Percentiles rank a stretch among this genome's conserved stretches.
These are phyloP conservation scores for Gossypium thurberi DNA, from an alignment of 345 rosid species.

Conservation along the genomic window DNA sequence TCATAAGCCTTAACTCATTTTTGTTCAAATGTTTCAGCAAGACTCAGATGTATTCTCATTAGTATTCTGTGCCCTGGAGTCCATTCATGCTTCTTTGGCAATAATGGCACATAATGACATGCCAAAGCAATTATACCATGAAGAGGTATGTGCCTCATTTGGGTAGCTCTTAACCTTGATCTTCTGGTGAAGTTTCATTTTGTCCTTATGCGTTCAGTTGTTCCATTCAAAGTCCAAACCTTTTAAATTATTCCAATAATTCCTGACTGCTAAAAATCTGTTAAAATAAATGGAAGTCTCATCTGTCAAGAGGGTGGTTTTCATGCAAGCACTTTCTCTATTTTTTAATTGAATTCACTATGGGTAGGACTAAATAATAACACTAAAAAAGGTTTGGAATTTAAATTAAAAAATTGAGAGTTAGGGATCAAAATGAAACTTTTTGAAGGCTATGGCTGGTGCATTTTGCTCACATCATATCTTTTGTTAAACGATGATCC, in stretches of 20 bases:
- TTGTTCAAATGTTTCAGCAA: slow-evolving; percentile 42
- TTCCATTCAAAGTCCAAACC: not conserved
- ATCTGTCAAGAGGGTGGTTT: not conserved
- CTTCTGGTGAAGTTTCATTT: not conserved
- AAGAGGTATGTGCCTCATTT: slow-evolving; percentile 59
- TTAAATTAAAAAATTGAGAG: not conserved
- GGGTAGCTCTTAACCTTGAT: not conserved
- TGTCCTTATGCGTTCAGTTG: not conserved
- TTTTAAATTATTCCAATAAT: not conserved
- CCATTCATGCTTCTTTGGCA: slow-evolving; percentile 89
- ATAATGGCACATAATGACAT: slow-evolving; percentile 81
- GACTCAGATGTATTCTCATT: slow-evolving; percentile 62
- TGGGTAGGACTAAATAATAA: not conserved
- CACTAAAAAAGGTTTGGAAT: not conserved
- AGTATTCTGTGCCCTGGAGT: slow-evolving; percentile 84
- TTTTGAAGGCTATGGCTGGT: not conserved
- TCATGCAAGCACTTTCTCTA: not conserved
- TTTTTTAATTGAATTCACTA: not conserved
- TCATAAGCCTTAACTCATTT: not conserved
- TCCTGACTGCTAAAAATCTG: slow-evolving; percentile 7
- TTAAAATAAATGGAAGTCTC: not conserved
- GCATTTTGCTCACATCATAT: not conserved
- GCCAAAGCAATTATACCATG: slow-evolving; percentile 94
- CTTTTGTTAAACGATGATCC: not conserved
- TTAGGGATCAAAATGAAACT: not conserved